A percentile compares a stretch with the other conserved stretches of the same genome.
These are phyloP conservation scores for Candida ortonii DNA, from an alignment of 805 yeast species.

Conservation along the genomic window DNA sequence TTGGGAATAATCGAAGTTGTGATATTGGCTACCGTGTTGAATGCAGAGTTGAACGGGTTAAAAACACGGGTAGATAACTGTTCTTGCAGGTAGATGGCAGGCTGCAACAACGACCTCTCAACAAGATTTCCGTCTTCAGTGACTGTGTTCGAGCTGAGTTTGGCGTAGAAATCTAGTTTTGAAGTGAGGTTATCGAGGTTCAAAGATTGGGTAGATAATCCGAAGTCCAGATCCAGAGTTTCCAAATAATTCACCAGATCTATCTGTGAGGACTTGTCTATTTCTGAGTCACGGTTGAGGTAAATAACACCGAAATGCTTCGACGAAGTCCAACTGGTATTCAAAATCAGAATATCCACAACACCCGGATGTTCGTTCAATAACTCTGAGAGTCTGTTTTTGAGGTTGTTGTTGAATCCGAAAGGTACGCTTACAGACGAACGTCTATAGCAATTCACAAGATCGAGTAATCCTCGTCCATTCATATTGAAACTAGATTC, in stretches of 20 bases:
- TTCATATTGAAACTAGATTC: conserved; percentile 23
- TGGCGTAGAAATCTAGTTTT: conserved; percentile 18
- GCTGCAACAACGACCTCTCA: conserved; percentile 30
- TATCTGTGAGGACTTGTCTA: conserved; percentile 19
- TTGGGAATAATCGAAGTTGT: conserved; percentile 20
- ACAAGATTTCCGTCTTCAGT: conserved; percentile 23
- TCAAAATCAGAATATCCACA: conserved; percentile 24
- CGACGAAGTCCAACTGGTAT: conserved; percentile 31
- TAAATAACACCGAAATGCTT: conserved; percentile 33
- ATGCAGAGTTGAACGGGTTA: conserved; percentile 29
- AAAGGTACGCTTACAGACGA: conserved; percentile 31
- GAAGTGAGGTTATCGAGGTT: conserved; percentile 28
- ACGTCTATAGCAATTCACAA: conserved; percentile 27
- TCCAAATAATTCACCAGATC: conserved; percentile 26
- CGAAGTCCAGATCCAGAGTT: conserved; percentile 23
- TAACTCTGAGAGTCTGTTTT: conserved; percentile 17
- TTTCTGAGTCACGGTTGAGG: conserved; percentile 19
- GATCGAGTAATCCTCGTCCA: conserved; percentile 35
- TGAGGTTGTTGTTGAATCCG: conserved; percentile 31
- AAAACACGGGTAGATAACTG: conserved; percentile 28
- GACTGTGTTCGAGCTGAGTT: conserved; percentile 20
- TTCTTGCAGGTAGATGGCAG: conserved; percentile 29
- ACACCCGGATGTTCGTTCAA: conserved; percentile 10
- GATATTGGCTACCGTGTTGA: conserved; percentile 24
- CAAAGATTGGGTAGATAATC: conserved; percentile 27